A percentile compares a stretch with the other conserved stretches of the same genome.
These are phyloP conservation scores for Lecanicillium sp. DNA, from an alignment of 2,329 filamentous ascomycete genomes.

Conservation along the genomic window DNA sequence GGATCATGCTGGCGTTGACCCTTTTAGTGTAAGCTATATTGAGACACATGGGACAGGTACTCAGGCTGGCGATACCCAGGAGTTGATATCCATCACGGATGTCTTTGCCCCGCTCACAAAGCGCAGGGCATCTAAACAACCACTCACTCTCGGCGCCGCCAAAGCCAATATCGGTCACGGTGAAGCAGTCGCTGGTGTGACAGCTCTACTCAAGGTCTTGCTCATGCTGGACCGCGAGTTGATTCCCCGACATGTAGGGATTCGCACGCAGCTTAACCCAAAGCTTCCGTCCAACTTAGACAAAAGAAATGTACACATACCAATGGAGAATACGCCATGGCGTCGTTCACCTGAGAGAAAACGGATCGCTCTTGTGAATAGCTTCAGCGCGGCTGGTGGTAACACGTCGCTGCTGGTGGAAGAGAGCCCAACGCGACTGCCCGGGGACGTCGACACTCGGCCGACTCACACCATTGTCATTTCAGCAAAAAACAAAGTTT, in stretches of 20 bases:
- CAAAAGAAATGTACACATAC: slow-evolving; percentile 34
- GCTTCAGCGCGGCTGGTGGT: slow-evolving; percentile 48
- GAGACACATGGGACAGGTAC: slow-evolving; percentile 42
- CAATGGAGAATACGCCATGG: slow-evolving; percentile 31
- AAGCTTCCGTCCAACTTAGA: slow-evolving; percentile 36
- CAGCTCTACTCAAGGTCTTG: slow-evolving; percentile 40
- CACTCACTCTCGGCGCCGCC: slow-evolving; percentile 41
- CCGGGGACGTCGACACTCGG: slow-evolving; percentile 37
- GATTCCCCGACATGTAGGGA: slow-evolving; percentile 49
- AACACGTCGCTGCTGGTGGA: slow-evolving; percentile 55
- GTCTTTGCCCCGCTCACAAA: slow-evolving; percentile 49
- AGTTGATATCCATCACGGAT: slow-evolving; percentile 52
- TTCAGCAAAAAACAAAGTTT: slow-evolving; percentile 15
- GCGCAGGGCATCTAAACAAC: slow-evolving; percentile 26
- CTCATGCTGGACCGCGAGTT: slow-evolving; percentile 41
- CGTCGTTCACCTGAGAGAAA: slow-evolving; percentile 19
- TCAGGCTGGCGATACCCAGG: slow-evolving; percentile 37
- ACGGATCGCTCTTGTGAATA: slow-evolving; percentile 40
- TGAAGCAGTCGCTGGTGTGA: slow-evolving; percentile 37
- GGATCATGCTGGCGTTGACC: slow-evolving; percentile 51
- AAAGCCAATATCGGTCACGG: slow-evolving; percentile 48
- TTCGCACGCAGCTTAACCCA: slow-evolving; percentile 43
- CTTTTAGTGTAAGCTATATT: slow-evolving; percentile 41
- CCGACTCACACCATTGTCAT: slow-evolving; percentile 23
- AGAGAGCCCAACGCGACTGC: slow-evolving; percentile 40